phyloP scores from a whole-genome alignment of 371 early-diverging fungal genomes.

The Mucor sp. region DNA sequence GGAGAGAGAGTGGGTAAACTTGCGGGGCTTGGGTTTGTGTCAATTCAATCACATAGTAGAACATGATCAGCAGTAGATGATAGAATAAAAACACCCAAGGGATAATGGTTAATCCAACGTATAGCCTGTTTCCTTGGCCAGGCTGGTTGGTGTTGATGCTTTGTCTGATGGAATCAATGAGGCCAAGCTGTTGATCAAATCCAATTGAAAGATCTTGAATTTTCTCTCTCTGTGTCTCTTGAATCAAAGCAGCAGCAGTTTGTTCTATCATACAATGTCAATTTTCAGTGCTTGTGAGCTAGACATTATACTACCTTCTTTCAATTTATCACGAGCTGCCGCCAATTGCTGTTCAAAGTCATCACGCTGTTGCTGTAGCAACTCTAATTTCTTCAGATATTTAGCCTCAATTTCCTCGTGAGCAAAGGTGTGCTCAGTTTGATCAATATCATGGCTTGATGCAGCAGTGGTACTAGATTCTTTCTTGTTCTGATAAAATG shows the following conservation, averaged over 20 bases:
- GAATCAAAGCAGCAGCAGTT: neutral
- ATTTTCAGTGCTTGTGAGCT: neutral
- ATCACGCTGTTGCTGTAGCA: neutral
- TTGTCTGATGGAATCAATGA: neutral
- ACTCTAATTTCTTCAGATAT: neutral
- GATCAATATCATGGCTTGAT: neutral
- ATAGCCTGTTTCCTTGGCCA: neutral
- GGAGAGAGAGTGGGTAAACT: neutral
- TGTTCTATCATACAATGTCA: neutral
- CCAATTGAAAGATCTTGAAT: neutral
- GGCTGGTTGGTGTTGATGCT: neutral
- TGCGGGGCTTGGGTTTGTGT: neutral
- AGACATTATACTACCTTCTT: neutral
- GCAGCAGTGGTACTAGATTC: neutral
- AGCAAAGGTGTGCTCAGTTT: neutral
- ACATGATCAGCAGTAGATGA: neutral
- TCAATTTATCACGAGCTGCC: neutral
- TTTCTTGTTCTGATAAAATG: neutral
- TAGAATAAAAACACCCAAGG: neutral
- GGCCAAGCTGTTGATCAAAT: neutral
- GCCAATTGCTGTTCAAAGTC: neutral
- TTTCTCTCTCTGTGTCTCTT: neutral
- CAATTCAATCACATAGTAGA: neutral
- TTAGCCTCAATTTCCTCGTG: neutral
- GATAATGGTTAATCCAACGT: neutral